Percentiles rank a stretch among this genome's conserved stretches.
Conservation (phyloP, 192 early-diverging fungal species). For the Martensiomyces pterosporus region DNA sequence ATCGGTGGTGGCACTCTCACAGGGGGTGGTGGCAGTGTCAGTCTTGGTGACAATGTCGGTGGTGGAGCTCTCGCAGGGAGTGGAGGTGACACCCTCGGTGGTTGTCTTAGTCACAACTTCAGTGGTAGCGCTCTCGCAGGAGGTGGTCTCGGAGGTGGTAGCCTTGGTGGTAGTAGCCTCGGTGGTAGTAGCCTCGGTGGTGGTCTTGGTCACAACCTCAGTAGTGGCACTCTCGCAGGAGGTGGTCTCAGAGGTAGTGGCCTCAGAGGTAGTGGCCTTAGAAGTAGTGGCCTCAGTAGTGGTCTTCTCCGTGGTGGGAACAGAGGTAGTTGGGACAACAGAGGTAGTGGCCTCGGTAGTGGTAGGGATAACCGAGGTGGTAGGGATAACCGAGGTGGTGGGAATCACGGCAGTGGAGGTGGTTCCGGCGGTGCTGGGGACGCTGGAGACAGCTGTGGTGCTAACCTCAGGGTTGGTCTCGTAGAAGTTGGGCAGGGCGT, state of each 20-base stretch:
- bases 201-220: not conserved
- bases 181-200: not conserved
- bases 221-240: too few species aligned
- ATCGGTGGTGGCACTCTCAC: not conserved
- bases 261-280: not conserved
- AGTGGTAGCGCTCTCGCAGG: not conserved
- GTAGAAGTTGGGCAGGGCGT: slow-evolving; percentile 23
- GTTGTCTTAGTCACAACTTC: not conserved
- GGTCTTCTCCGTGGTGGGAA: not conserved
- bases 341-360: not conserved
- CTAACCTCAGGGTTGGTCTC: slow-evolving; percentile 6
- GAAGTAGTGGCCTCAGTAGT: slow-evolving; percentile 3
- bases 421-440: not conserved
- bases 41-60: not conserved
- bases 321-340: slow-evolving; percentile 1
- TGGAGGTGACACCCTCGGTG: not conserved
- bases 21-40: not conserved
- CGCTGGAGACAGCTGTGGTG: slow-evolving; percentile 10
- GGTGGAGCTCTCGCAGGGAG: not conserved
- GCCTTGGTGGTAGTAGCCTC: not conserved
- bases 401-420: not conserved
- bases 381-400: slow-evolving; percentile 5
- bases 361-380: slow-evolving; percentile 8
- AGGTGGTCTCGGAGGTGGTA: not conserved
- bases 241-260: not conserved